Conservation (phyloP, 129 eudicot genomes). For the Mikania micrantha region DNA sequence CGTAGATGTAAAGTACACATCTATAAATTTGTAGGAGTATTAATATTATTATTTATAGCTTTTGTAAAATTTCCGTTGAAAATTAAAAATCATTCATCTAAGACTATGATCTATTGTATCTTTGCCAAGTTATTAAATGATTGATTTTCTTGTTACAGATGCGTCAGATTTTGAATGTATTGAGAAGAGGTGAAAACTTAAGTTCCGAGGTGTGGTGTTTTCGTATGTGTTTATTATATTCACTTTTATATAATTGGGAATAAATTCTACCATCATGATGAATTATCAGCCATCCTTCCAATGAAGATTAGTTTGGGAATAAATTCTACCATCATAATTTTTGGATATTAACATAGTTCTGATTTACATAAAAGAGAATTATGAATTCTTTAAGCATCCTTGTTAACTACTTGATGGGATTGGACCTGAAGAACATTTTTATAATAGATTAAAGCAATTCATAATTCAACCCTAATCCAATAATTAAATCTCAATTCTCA, state of each 20-base stretch:
- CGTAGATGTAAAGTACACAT: too few relatives aligned
- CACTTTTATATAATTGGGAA: background rate
- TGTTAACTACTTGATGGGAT: background rate
- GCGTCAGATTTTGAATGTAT: constrained; percentile 68
- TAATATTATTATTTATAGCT: background rate
- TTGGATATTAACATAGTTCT: background rate
- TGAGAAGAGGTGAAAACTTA: constrained; percentile 65
- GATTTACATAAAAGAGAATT: background rate
- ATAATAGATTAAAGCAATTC: too few relatives aligned
- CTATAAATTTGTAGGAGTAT: background rate
- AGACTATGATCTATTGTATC: background rate
- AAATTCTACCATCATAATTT: background rate
- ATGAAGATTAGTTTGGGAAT: background rate
- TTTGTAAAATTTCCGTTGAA: background rate
- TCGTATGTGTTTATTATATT: background rate
- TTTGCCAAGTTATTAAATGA: background rate
- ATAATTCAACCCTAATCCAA: background rate
- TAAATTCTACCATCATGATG: too few relatives aligned
- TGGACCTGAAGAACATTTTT: background rate
- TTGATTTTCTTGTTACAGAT: constrained; percentile 39
- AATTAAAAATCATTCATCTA: background rate
- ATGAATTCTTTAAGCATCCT: background rate
- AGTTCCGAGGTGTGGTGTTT: constrained; percentile 59
- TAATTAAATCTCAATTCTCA: background rate
- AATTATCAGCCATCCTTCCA: background rate